A percentile compares a stretch with the other conserved stretches of the same genome.
phyloP scores from a whole-genome alignment of 257 asterid species.

The Misopates orontium region DNA sequence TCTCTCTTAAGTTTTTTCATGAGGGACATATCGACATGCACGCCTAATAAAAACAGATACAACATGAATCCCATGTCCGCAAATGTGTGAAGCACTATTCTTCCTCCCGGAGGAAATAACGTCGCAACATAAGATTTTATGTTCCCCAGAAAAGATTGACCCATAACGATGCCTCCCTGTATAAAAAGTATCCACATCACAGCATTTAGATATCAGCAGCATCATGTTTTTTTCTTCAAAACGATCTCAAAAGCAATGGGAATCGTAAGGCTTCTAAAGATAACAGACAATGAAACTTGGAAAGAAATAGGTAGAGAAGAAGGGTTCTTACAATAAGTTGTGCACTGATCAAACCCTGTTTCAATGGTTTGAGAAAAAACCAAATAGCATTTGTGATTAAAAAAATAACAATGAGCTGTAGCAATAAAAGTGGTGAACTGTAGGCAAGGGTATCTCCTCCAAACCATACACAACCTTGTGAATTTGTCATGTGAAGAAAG shows the following conservation, averaged over 20 bases:
- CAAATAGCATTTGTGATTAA: slow-evolving; percentile 30
- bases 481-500: slow-evolving; percentile 28
- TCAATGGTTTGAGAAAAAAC: slow-evolving; percentile 40
- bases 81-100: slow-evolving; percentile 40
- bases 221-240: too few species aligned
- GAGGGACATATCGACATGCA: slow-evolving; percentile 42
- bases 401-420: slow-evolving; percentile 39
- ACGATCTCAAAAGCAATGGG: too few species aligned
- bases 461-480: slow-evolving; percentile 50
- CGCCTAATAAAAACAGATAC: slow-evolving; percentile 58
- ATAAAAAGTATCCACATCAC: slow-evolving; percentile 3
- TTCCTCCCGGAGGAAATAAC: slow-evolving; percentile 52
- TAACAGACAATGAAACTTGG: neutral
- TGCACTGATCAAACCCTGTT: slow-evolving; percentile 58
- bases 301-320: neutral
- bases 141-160: slow-evolving; percentile 41
- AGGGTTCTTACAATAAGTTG: slow-evolving; percentile 56
- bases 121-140: neutral
- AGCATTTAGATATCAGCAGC: neutral
- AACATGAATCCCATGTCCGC: slow-evolving; percentile 56
- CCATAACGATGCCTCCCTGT: slow-evolving; percentile 63
- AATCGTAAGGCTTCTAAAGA: too few species aligned
- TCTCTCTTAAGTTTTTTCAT: slow-evolving; percentile 33
- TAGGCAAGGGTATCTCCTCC: slow-evolving; percentile 43
- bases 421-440: slow-evolving; percentile 38